Evolutionary conservation across 2,329 filamentous ascomycete species (phyloP), one percentile per base, ranked within the genome.

Genomic region (Paracorniculantispora psalliotae): DNA sequence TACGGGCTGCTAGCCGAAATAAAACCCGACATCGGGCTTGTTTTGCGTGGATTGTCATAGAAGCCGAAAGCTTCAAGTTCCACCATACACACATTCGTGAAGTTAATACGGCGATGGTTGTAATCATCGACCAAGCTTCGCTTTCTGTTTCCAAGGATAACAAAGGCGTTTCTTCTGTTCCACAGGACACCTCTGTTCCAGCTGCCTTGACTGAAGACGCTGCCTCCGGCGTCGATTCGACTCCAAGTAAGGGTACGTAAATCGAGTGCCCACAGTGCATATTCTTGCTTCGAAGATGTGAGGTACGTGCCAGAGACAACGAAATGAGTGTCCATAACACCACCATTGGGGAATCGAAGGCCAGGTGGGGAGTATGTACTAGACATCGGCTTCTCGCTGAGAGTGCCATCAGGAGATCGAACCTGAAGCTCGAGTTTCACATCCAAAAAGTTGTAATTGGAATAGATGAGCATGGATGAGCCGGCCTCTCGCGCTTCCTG

Each of bases 401-500:
- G 77, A 0, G 85, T 86, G 30, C 94, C 93, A 70, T 97, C 92
- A 1, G 91, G 84, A 9, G 89, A 80, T 55, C 94, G 85, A 50
- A 99, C 85, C 72, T 97, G 94, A 39, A 99, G 78, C 73, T 99
- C 94, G 25, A 99, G 78, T 71, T 96, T 97, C 64, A 99, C 94
- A 67, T 99, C 93, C 58, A 99, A 74, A 68, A 99, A 99, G 73
- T 99, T 97, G 75, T 99, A 99, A 71, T 99, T 99, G 25, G 93
- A 97, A 73, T 99, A 99, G 48, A 99, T 96, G 62, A 99, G 81
- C 92, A 97, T 97, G 1, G 85, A 87, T 1, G 84, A 85, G 7
- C 82, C 83, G 0, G 81, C 72, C 52, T 87, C 84, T 30, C 79
- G 78, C 3, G 67, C 63, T 63, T 86, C 82, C 57, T 81, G 79